Conservation (phyloP, 371 early-diverging fungal species). For the Rhizopus microsporus region DNA sequence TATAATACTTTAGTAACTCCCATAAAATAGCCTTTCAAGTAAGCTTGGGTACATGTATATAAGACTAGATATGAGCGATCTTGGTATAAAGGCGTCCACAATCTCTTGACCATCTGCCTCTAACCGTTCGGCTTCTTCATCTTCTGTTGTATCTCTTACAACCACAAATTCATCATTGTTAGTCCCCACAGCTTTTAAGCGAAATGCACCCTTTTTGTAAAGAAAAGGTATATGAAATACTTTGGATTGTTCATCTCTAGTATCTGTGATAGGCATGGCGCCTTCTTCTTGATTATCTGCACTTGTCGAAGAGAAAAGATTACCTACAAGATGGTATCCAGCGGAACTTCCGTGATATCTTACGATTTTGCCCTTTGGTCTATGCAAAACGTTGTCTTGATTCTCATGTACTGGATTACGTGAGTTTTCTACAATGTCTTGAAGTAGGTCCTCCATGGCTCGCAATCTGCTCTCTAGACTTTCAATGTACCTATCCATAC, state of each 20-base stretch:
- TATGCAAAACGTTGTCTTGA: neutral
- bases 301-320: constrained; percentile 19
- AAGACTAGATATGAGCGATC: constrained; percentile 27
- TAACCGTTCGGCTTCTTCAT: constrained; percentile 24
- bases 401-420: neutral
- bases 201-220: constrained; percentile 5
- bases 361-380: constrained; percentile 18
- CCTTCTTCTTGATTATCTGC: constrained; percentile 4
- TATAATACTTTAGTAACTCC: neutral
- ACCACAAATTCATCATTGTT: constrained; percentile 43
- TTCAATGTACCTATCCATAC: constrained; percentile 40
- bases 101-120: constrained; percentile 24
- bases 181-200: constrained; percentile 25
- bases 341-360: constrained; percentile 53
- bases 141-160: constrained; percentile 36
- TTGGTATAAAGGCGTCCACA: constrained; percentile 27
- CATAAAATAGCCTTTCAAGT: constrained; percentile 9
- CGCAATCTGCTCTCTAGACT: constrained; percentile 40
- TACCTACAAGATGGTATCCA: constrained; percentile 42
- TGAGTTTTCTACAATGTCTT: constrained; percentile 2
- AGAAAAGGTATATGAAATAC: constrained; percentile 8
- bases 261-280: neutral
- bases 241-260: constrained; percentile 5
- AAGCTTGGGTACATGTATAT: constrained; percentile 22
- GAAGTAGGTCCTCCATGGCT: constrained; percentile 41